Percentiles rank a stretch among this genome's conserved stretches.
Conservation (phyloP, 2,329 filamentous ascomycete genomes). For the Fusarium nisikadoi region DNA sequence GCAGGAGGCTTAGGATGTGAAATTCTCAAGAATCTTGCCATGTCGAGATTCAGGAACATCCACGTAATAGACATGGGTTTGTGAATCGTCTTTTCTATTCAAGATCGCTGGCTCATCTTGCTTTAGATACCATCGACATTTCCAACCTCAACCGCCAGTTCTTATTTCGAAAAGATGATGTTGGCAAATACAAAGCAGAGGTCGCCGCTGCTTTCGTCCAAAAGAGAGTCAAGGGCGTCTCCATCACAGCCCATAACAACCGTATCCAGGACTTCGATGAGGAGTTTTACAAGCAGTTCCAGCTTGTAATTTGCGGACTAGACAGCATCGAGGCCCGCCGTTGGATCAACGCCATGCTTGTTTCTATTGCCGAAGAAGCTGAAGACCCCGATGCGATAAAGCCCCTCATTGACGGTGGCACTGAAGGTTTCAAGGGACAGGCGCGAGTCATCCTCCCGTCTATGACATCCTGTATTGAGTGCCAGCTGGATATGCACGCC, state of each 20-base stretch:
- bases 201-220: conserved; percentile 93
- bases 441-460: conserved; percentile 91
- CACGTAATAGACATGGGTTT: conserved; percentile 98
- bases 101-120: conserved; percentile 18
- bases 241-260: conserved; percentile 92
- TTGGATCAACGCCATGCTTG: conserved; percentile 96
- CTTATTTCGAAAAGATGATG: conserved; percentile 89
- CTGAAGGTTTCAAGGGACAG: conserved; percentile 98
- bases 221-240: conserved; percentile 87
- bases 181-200: conserved; percentile 93
- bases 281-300: conserved; percentile 97
- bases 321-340: conserved; percentile 97
- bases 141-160: conserved; percentile 98
- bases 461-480: conserved; percentile 96
- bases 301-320: conserved; percentile 90
- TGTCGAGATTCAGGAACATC: conserved; percentile 96
- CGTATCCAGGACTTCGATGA: conserved; percentile 98
- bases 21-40: conserved; percentile 93
- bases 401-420: conserved; percentile 95
- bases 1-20: conserved; percentile 96
- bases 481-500: conserved; percentile 97
- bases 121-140: conserved; percentile 92
- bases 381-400: conserved; percentile 87
- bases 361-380: conserved; percentile 83
- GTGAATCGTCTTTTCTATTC: conserved; percentile 35